Evolutionary conservation across 768 basidiomycete species (phyloP).

Genomic region (Fistulinella prunicolor): DNA sequence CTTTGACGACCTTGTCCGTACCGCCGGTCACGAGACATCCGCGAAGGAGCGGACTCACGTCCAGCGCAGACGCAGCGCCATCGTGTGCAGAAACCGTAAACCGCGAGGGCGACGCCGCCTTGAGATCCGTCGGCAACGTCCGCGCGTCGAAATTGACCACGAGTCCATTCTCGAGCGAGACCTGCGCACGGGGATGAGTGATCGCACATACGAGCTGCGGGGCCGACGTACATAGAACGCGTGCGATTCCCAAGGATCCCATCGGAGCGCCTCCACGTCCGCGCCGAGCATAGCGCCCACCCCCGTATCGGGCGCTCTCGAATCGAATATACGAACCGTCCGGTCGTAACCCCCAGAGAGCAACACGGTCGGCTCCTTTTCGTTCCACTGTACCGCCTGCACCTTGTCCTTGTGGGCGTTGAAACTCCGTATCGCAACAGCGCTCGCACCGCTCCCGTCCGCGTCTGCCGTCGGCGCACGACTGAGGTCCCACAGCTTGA

Average conservation of each 20-base stretch:
- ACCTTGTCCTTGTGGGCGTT: conserved; percentile 89
- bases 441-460: conserved; percentile 40
- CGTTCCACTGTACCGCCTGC: conserved; percentile 95
- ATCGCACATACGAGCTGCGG: background rate
- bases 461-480: conserved; percentile 55
- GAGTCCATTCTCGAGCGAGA: conserved; percentile 91
- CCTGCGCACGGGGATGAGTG: conserved; percentile 43
- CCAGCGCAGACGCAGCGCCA: conserved; percentile 82
- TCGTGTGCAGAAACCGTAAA: conserved; percentile 95
- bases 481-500: conserved; percentile 96
- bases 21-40: conserved; percentile 95
- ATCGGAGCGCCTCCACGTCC: conserved; percentile 90
- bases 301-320: conserved; percentile 74
- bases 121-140: conserved; percentile 69
- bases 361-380: conserved; percentile 80
- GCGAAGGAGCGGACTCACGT: conserved; percentile 85
- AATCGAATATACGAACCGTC: conserved; percentile 93
- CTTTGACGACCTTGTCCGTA: conserved; percentile 90
- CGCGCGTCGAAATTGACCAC: conserved; percentile 92
- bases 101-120: conserved; percentile 60
- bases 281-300: conserved; percentile 85
- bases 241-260: conserved; percentile 93
- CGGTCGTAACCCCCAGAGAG: conserved; percentile 94
- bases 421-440: conserved; percentile 78
- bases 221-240: conserved; percentile 72